Conservation (phyloP, 257 asterid species). For the Petunia axillaris region DNA sequence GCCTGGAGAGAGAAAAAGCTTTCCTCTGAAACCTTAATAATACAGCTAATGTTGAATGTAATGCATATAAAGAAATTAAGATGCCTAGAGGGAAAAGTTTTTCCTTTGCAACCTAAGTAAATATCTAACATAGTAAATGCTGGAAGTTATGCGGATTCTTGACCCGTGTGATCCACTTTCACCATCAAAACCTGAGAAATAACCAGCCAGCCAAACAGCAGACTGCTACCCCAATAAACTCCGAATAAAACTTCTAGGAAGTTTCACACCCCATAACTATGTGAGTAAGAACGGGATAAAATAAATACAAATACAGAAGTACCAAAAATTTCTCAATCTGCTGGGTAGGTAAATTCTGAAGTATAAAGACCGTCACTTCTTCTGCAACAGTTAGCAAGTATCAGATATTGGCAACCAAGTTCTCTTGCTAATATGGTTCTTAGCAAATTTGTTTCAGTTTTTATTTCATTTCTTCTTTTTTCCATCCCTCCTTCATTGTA, state of each 20-base stretch:
- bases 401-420: no score
- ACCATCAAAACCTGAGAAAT: not conserved
- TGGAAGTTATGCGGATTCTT: not conserved
- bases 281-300: not conserved
- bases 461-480: not conserved
- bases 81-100: not conserved
- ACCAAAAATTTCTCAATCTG: not conserved
- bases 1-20: not conserved
- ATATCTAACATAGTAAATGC: not conserved
- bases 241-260: not conserved
- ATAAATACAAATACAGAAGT: not conserved
- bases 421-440: not conserved
- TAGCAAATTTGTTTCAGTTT: not conserved
- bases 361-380: not conserved
- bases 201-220: conserved; percentile 7
- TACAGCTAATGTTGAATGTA: not conserved
- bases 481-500: not conserved
- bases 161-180: conserved; percentile 15
- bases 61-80: not conserved
- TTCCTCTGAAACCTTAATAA: not conserved
- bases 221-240: conserved; percentile 15
- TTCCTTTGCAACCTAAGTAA: not conserved
- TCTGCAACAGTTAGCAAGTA: no score
- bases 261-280: conserved; percentile 10
- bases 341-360: not conserved